Conservation (phyloP, 2,329 filamentous ascomycete genomes). For the Epichloe sylvatica region DNA sequence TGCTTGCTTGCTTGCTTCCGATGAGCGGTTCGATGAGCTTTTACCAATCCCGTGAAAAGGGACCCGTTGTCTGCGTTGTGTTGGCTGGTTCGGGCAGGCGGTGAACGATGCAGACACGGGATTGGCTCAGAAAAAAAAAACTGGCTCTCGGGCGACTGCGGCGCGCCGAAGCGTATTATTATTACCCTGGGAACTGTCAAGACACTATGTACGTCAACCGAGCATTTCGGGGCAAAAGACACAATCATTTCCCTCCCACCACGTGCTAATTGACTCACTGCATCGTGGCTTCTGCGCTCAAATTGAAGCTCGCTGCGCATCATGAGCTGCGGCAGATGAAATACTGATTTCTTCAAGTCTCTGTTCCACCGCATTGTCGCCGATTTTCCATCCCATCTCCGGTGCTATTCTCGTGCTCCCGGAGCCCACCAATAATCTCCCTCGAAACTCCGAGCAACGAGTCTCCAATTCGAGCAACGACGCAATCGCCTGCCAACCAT, state of each 20-base stretch:
- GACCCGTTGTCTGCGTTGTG: neutral
- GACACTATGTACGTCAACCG: conserved; percentile 9
- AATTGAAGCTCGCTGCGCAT: conserved; percentile 14
- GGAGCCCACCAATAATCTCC: conserved; percentile 12
- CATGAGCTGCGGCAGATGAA: conserved; percentile 19
- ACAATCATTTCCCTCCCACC: neutral
- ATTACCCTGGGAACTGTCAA: neutral
- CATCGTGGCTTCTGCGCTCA: conserved; percentile 8
- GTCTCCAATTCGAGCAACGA: neutral
- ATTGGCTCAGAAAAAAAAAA: conserved; percentile 1
- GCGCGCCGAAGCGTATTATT: neutral
- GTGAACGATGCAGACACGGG: neutral
- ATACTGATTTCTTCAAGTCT: neutral
- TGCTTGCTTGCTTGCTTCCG: neutral
- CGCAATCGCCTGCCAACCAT: conserved; percentile 26
- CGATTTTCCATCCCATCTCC: neutral
- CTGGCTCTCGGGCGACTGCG: conserved; percentile 4
- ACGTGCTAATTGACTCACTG: conserved; percentile 5
- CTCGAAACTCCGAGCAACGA: conserved; percentile 12
- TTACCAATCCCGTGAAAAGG: neutral
- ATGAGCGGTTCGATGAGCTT: neutral
- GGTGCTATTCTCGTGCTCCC: neutral
- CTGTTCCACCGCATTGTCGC: neutral
- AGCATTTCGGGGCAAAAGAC: neutral
- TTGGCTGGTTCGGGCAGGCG: conserved; percentile 2